These are phyloP conservation scores for Xylariaceae sp. DNA, from an alignment of 2,329 filamentous ascomycete species.

Conservation along the genomic window DNA sequence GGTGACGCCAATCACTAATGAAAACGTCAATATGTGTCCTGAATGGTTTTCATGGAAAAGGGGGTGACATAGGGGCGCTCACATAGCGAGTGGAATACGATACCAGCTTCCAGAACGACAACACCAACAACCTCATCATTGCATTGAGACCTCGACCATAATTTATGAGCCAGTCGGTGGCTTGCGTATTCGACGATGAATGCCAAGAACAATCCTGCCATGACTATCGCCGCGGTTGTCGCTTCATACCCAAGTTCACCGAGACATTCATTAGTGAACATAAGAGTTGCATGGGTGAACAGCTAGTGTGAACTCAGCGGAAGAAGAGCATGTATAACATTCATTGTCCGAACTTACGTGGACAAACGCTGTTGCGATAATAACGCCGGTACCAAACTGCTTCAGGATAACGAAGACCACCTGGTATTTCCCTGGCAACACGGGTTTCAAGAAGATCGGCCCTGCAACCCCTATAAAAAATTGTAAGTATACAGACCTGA, in stretches of 20 bases:
- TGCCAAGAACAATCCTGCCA: conserved; percentile 74
- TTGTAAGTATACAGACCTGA: conserved; percentile 7
- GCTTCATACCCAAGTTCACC: conserved; percentile 68
- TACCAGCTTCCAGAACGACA: conserved; percentile 71
- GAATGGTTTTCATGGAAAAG: neutral
- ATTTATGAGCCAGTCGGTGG: conserved; percentile 55
- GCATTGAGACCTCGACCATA: conserved; percentile 17
- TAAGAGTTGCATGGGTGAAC: conserved; percentile 71
- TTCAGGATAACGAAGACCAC: conserved; percentile 66
- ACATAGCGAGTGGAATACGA: conserved; percentile 75
- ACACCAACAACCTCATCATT: conserved; percentile 54
- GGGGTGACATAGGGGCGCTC: conserved; percentile 36
- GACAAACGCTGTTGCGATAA: conserved; percentile 72
- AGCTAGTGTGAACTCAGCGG: conserved; percentile 49
- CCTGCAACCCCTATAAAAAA: conserved; percentile 56
- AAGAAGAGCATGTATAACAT: neutral
- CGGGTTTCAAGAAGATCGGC: conserved; percentile 64
- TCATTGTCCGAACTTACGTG: conserved; percentile 51
- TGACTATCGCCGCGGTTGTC: conserved; percentile 70
- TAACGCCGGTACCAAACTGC: conserved; percentile 74
- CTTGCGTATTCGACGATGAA: conserved; percentile 72
- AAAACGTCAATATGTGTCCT: conserved; percentile 13
- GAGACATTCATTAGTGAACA: conserved; percentile 73
- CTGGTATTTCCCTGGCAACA: conserved; percentile 54
- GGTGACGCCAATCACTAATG: conserved; percentile 63